Conservation (phyloP, 2,329 filamentous ascomycete genomes). For the Stromatinia cepivora region DNA sequence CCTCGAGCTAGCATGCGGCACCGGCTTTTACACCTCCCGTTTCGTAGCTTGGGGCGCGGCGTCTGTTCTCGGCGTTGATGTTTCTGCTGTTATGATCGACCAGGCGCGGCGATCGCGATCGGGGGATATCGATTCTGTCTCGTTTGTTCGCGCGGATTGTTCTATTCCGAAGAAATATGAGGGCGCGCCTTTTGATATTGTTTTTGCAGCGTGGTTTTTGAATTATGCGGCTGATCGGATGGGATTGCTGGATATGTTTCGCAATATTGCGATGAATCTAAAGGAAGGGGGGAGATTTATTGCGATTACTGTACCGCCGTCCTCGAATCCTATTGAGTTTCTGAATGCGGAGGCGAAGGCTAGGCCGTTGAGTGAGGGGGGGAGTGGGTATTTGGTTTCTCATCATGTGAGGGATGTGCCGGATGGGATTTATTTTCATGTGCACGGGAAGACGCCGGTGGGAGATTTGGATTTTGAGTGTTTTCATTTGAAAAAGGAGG, state of each 20-base stretch:
- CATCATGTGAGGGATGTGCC: conserved; percentile 29
- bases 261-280: conserved; percentile 42
- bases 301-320: conserved; percentile 36
- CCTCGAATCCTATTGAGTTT: conserved; percentile 32
- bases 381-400: conserved; percentile 30
- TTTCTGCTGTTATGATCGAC: conserved; percentile 42
- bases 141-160: conserved; percentile 38
- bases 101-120: conserved; percentile 29
- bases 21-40: conserved; percentile 42
- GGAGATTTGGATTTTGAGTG: conserved; percentile 35
- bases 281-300: conserved; percentile 42
- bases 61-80: conserved; percentile 43
- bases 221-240: conserved; percentile 42
- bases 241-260: conserved; percentile 42
- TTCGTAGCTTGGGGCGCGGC: conserved; percentile 42
- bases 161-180: conserved; percentile 33
- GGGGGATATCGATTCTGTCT: conserved; percentile 20
- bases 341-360: conserved; percentile 28
- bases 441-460: conserved; percentile 28
- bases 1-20: conserved; percentile 45
- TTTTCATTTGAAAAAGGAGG: conserved; percentile 38
- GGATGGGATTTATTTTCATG: conserved; percentile 31
- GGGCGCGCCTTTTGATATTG: conserved; percentile 42
- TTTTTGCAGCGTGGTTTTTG: conserved; percentile 43
- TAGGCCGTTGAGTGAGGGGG: conserved; percentile 27